Conservation (phyloP, 2,329 filamentous ascomycete genomes). For the Podosphaera fusca region DNA sequence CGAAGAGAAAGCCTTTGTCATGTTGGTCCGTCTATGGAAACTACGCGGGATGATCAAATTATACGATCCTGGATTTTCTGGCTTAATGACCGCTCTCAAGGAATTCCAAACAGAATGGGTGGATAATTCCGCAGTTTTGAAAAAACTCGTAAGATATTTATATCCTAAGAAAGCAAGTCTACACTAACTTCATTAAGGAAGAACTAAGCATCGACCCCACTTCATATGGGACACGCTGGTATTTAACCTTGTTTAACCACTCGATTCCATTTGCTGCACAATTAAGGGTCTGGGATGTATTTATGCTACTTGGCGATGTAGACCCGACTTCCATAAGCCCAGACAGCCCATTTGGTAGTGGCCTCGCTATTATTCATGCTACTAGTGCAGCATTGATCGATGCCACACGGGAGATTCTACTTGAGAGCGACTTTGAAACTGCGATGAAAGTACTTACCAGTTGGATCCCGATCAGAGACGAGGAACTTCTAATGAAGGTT, state of each 20-base stretch:
- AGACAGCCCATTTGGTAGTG: slow-evolving; percentile 28
- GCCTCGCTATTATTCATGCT: slow-evolving; percentile 74
- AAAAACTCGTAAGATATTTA: slow-evolving; percentile 43
- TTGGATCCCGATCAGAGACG: slow-evolving; percentile 83
- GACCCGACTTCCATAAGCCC: slow-evolving; percentile 20
- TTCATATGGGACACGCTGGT: slow-evolving; percentile 93
- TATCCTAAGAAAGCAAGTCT: slow-evolving; percentile 2
- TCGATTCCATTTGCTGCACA: slow-evolving; percentile 87
- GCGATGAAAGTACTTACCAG: slow-evolving; percentile 92
- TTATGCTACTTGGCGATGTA: slow-evolving; percentile 73
- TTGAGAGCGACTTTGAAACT: slow-evolving; percentile 91
- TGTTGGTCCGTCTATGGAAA: slow-evolving; percentile 89
- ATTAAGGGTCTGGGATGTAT: slow-evolving; percentile 91
- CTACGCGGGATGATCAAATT: slow-evolving; percentile 66
- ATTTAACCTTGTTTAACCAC: slow-evolving; percentile 91
- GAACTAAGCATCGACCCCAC: slow-evolving; percentile 66
- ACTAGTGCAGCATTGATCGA: slow-evolving; percentile 77
- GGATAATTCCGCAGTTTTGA: slow-evolving; percentile 48
- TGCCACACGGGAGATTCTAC: slow-evolving; percentile 64
- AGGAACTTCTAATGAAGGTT: slow-evolving; percentile 80
- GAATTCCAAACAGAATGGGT: slow-evolving; percentile 80
- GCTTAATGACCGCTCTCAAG: slow-evolving; percentile 62
- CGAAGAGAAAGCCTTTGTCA: slow-evolving; percentile 81
- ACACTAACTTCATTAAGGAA: slow-evolving; percentile 22
- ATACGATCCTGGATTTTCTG: slow-evolving; percentile 64